These are phyloP conservation scores for Lactarius deliciosus DNA, from an alignment of 768 basidiomycete genomes.

Conservation along the genomic window DNA sequence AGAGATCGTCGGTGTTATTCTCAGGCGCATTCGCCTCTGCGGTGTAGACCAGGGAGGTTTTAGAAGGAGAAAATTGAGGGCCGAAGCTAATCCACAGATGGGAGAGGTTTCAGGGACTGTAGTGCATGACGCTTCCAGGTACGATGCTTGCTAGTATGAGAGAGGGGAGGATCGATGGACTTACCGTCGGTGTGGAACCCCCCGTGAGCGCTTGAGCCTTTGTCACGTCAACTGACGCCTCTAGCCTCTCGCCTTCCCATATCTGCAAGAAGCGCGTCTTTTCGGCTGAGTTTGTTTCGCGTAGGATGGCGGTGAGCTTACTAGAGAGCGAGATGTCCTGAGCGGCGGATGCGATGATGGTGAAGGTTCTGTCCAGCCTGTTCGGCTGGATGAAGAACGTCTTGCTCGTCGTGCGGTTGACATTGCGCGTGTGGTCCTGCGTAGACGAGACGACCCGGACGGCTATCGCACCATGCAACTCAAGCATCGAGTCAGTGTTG, in stretches of 20 bases:
- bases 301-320: conserved; percentile 30
- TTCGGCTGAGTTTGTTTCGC: conserved; percentile 26
- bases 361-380: conserved; percentile 19
- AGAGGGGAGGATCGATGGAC: background rate
- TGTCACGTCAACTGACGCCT: conserved; percentile 30
- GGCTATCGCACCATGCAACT: too few species aligned
- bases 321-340: conserved; percentile 33
- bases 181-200: conserved; percentile 35
- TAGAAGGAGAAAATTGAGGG: conserved; percentile 26
- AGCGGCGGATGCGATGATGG: conserved; percentile 19
- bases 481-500: too few species aligned
- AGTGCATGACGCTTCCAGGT: background rate
- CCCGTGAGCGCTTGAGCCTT: conserved; percentile 27
- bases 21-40: conserved; percentile 28
- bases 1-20: conserved; percentile 16
- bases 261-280: conserved; percentile 35
- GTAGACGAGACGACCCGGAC: too few species aligned
- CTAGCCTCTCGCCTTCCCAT: conserved; percentile 32
- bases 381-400: conserved; percentile 24
- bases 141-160: background rate
- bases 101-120: background rate
- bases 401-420: conserved; percentile 24
- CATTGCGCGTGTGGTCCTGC: too few species aligned
- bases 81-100: conserved; percentile 15
- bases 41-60: conserved; percentile 27